Conservation (phyloP, 2,329 filamentous ascomycete species). For the Sclerotinia sclerotiorum region DNA sequence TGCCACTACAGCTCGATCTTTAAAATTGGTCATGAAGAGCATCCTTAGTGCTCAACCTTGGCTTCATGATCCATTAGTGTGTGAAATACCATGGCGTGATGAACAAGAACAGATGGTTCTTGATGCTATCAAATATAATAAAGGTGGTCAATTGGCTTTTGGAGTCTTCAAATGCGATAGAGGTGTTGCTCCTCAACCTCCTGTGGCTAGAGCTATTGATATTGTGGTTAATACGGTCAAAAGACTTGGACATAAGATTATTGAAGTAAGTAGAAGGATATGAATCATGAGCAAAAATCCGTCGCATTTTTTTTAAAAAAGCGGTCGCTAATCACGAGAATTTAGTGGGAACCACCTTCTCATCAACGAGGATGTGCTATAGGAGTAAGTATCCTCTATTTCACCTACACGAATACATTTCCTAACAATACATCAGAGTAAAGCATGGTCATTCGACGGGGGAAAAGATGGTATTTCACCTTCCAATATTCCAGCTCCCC, state of each 20-base stretch:
- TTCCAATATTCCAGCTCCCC: neutral
- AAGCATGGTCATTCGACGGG: conserved; percentile 49
- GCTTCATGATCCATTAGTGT: conserved; percentile 63
- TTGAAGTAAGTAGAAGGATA: conserved; percentile 38
- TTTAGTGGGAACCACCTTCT: conserved; percentile 54
- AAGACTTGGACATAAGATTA: conserved; percentile 56
- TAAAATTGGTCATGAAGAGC: conserved; percentile 56
- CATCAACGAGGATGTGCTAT: conserved; percentile 46
- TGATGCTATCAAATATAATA: conserved; percentile 44
- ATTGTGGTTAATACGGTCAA: conserved; percentile 51
- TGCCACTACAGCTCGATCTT: conserved; percentile 52
- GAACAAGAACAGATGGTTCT: conserved; percentile 42
- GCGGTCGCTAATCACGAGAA: neutral
- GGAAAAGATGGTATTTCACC: conserved; percentile 45
- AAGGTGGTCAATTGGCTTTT: conserved; percentile 49
- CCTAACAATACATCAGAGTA: conserved; percentile 28
- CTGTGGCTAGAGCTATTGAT: conserved; percentile 54
- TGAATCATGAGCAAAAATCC: neutral
- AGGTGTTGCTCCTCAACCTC: conserved; percentile 53
- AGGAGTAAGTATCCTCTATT: conserved; percentile 42
- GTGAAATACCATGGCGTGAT: conserved; percentile 65
- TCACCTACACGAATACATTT: conserved; percentile 21
- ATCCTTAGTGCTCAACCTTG: conserved; percentile 62
- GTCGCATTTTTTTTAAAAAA: neutral
- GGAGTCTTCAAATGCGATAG: conserved; percentile 55